Percentiles rank a stretch among this genome's conserved stretches.
These are phyloP conservation scores for Eucalyptus paniculata DNA, from an alignment of 345 rosid species.

Conservation along the genomic window DNA sequence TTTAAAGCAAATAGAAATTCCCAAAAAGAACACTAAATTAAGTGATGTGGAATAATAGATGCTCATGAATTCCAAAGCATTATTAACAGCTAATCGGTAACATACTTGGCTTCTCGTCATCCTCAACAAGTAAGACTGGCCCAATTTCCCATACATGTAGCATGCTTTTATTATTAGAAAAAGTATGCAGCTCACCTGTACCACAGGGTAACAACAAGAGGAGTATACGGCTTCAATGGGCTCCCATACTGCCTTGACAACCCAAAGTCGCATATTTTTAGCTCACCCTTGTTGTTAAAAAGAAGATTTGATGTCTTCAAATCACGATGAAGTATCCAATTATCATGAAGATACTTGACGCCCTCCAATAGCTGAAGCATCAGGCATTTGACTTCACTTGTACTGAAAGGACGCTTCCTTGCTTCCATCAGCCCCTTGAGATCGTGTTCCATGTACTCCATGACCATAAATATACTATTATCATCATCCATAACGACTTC, in stretches of 20 bases:
- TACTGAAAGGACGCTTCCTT: conserved; percentile 67
- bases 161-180: not conserved
- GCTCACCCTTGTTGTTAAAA: conserved; percentile 61
- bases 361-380: conserved; percentile 84
- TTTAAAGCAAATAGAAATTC: not conserved
- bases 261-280: conserved; percentile 82
- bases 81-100: not conserved
- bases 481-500: conserved; percentile 69
- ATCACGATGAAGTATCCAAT: conserved; percentile 92
- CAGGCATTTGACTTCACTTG: conserved; percentile 85
- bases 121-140: not conserved
- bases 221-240: conserved; percentile 75
- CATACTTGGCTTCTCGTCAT: not conserved
- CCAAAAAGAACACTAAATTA: not conserved
- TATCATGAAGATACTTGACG: conserved; percentile 71
- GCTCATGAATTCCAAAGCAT: not conserved
- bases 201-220: conserved; percentile 69
- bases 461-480: conserved; percentile 70
- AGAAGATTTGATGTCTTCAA: conserved; percentile 87
- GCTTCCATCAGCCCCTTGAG: conserved; percentile 54
- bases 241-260: conserved; percentile 83
- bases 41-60: not conserved
- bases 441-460: conserved; percentile 93
- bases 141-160: not conserved
- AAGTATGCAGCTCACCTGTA: conserved; percentile 48